Evolutionary conservation across 345 rosid species (phyloP).

Genomic region (Citrus inodora): DNA sequence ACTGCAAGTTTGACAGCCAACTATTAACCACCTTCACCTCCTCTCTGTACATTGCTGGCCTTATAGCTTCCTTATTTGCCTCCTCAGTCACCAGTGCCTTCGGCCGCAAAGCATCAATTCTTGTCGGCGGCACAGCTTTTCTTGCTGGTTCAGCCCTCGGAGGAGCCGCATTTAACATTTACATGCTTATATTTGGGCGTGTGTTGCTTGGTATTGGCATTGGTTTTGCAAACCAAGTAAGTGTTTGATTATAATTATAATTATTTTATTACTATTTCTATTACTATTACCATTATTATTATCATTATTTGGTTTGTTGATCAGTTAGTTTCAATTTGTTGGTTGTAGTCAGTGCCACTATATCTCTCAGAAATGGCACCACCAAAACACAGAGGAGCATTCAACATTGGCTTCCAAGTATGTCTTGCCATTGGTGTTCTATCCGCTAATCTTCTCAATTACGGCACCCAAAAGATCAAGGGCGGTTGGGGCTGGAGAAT

Average conservation of each 20-base stretch:
- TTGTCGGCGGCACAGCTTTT: constrained; percentile 52
- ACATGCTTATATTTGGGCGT: constrained; percentile 69
- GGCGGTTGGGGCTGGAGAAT: constrained; percentile 75
- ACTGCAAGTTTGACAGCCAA: no score
- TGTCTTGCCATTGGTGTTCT: constrained; percentile 58
- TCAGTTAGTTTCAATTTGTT: neutral
- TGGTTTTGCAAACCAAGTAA: constrained; percentile 76
- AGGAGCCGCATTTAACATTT: constrained; percentile 47
- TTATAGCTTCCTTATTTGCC: constrained; percentile 58
- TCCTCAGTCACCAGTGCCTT: constrained; percentile 46
- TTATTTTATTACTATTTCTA: no score
- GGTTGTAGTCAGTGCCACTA: constrained; percentile 63
- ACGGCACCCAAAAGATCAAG: constrained; percentile 55
- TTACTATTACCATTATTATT: no score
- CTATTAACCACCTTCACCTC: no score
- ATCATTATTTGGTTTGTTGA: no score
- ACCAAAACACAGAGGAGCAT: constrained; percentile 66
- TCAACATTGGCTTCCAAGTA: constrained; percentile 70
- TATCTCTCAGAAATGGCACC: constrained; percentile 89
- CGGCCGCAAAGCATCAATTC: constrained; percentile 67
- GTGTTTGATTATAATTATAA: neutral
- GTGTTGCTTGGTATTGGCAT: constrained; percentile 69
- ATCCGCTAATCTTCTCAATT: constrained; percentile 56
- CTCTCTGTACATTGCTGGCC: constrained; percentile 21
- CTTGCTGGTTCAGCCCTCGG: constrained; percentile 62